Evolutionary conservation across 1,284 basidiomycete species (phyloP), one percentile per base, ranked within the genome.

Genomic region (Thelephora terrestris): DNA sequence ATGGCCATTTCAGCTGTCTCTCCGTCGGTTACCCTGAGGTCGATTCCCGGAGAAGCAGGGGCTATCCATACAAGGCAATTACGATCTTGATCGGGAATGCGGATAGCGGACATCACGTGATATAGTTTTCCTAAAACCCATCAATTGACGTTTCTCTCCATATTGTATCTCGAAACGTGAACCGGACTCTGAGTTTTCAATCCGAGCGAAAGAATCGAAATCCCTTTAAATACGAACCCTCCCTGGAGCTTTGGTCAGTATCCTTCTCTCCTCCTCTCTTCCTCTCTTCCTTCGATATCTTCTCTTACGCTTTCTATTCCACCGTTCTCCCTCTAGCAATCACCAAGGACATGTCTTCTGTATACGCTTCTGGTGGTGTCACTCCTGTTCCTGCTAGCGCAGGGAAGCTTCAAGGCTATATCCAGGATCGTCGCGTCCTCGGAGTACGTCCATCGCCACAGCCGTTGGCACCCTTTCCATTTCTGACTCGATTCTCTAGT

Each of bases 381-480:
- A 79, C 81, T 1, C 81, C 82, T 45, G 67, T 78, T 60, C 81
- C 81, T 46, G 73, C 78, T 46, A 81, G 85, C 64, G 68, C 71
- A 47, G 69, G 72, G 45, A 73, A 76, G 53, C 73, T 84, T 57
- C 71, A 78, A 58, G 71, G 76, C 55, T 85, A 83, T 70, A 81
- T 86, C 65, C 79, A 81, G 63, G 85, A 88, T 65, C 71, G 80
- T 50, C 78, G 85, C 50, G 85, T 88, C 64, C 73, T 85, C 49
- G 83, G 82, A 47, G 84, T 85, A 71, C 52, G 78, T 70, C n/a
- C 47, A 45, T 40, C 42, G 34, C 23, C 9, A 17, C 43, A 40
- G 49, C 21, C 35, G 9, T 32, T 44, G 46, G 50, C 38, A 38
- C 43, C 34, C 43, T 21, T 49, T 50, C 37, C 40, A 42, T 17